These are phyloP conservation scores for Dendrostoma leiphaemia DNA, from an alignment of 2,329 filamentous ascomycete genomes.

Conservation along the genomic window DNA sequence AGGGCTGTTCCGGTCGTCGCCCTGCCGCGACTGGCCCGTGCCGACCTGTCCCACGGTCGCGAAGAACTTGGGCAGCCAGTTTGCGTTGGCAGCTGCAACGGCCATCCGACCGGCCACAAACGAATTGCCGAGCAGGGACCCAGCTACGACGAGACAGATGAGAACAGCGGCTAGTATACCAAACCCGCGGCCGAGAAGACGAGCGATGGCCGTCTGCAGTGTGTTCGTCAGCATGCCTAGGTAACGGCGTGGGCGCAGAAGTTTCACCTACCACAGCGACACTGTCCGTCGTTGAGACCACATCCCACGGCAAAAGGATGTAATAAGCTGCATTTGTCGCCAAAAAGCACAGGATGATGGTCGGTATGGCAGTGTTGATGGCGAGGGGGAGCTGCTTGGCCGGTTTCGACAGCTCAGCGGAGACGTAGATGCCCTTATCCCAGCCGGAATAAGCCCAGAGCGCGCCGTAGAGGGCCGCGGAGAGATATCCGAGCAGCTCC, in stretches of 20 bases:
- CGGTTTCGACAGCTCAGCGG: slow-evolving; percentile 50
- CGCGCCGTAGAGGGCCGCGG: slow-evolving; percentile 59
- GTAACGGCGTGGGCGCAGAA: neutral
- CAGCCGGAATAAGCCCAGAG: slow-evolving; percentile 66
- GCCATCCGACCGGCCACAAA: slow-evolving; percentile 62
- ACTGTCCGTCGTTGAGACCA: slow-evolving; percentile 57
- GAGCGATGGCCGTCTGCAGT: slow-evolving; percentile 51
- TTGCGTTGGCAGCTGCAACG: slow-evolving; percentile 53
- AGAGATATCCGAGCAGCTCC: slow-evolving; percentile 59
- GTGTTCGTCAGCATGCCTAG: neutral
- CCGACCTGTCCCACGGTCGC: slow-evolving; percentile 43
- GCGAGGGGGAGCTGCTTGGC: slow-evolving; percentile 56
- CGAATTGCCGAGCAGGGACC: slow-evolving; percentile 60
- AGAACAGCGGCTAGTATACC: slow-evolving; percentile 54
- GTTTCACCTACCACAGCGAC: slow-evolving; percentile 62
- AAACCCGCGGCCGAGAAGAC: slow-evolving; percentile 50
- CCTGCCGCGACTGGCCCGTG: slow-evolving; percentile 14
- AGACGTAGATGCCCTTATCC: slow-evolving; percentile 62
- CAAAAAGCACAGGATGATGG: slow-evolving; percentile 58
- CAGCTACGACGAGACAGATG: slow-evolving; percentile 60
- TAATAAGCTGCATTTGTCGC: slow-evolving; percentile 62
- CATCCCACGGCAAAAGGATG: slow-evolving; percentile 58
- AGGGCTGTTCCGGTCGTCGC: slow-evolving; percentile 10
- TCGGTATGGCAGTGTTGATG: slow-evolving; percentile 59
- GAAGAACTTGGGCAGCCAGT: slow-evolving; percentile 49